Conservation (phyloP, 441 rosid genomes). For the Breynia disticha region DNA sequence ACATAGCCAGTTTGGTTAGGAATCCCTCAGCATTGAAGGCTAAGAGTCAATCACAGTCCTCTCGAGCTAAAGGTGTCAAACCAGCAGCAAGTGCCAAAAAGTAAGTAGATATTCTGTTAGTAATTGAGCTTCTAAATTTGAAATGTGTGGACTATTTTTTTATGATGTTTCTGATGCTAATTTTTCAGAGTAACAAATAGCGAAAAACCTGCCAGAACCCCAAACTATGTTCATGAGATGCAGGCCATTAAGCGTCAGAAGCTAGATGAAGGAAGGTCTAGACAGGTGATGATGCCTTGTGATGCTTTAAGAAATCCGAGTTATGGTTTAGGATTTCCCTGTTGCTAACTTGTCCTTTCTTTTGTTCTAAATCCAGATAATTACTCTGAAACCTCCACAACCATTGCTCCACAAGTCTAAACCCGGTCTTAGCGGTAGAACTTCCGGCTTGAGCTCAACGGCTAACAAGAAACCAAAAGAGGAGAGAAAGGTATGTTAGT, state of each 20-base stretch:
- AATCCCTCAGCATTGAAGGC: constrained; percentile 53
- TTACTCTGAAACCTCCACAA: constrained; percentile 56
- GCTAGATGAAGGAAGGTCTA: constrained; percentile 80
- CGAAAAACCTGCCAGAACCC: constrained; percentile 29
- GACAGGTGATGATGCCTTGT: constrained; percentile 45
- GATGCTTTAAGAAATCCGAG: background rate
- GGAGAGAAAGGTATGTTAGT: constrained; percentile 64
- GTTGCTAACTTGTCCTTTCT: background rate
- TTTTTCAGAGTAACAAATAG: constrained; percentile 30
- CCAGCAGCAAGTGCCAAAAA: constrained; percentile 33
- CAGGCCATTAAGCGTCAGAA: constrained; percentile 94
- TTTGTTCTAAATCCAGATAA: constrained; percentile 44
- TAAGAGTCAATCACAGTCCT: constrained; percentile 40
- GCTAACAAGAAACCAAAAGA: constrained; percentile 39
- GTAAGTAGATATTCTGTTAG: constrained; percentile 18
- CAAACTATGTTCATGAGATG: constrained; percentile 63
- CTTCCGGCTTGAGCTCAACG: constrained; percentile 32
- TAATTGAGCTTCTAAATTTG: constrained; percentile 1
- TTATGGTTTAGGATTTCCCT: too few species aligned
- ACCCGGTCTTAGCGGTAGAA: constrained; percentile 40
- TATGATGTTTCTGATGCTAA: background rate
- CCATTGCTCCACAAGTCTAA: constrained; percentile 76
- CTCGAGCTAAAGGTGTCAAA: constrained; percentile 36
- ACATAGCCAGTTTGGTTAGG: constrained; percentile 42
- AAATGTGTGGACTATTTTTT: background rate